Evolutionary conservation across 108 stramenopile genomes (phyloP).

Genomic region (Nannochloropsis gaditana): DNA sequence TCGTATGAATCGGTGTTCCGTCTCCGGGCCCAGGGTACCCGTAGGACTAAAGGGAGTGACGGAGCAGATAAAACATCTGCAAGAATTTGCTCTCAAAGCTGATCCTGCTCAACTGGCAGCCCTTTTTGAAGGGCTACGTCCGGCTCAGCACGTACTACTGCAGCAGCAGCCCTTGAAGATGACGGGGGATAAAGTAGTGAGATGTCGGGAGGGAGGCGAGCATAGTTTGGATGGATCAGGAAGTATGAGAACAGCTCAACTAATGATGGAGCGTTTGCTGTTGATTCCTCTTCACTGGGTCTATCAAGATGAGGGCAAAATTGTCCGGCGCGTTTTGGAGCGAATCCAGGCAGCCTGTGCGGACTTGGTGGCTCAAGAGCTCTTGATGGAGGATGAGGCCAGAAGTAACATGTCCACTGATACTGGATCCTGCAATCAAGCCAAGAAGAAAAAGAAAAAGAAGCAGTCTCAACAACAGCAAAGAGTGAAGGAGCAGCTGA

Average conservation of each 20-base stretch:
- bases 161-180: neutral
- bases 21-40: neutral
- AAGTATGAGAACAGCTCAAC: slow-evolving; percentile 13
- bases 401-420: neutral
- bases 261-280: slow-evolving; percentile 14
- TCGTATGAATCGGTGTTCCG: slow-evolving; percentile 16
- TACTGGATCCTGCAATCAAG: neutral
- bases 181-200: neutral
- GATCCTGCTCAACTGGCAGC: slow-evolving; percentile 22
- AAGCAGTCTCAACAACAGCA: neutral
- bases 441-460: slow-evolving; percentile 1
- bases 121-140: slow-evolving; percentile 29
- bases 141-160: neutral
- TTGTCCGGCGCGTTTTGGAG: slow-evolving; percentile 28
- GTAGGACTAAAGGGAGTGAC: neutral
- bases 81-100: neutral
- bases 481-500: neutral
- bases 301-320: slow-evolving; percentile 40
- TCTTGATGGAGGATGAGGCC: neutral
- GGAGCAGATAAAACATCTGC: slow-evolving; percentile 24
- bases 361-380: slow-evolving; percentile 19
- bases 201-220: neutral
- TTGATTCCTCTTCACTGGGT: slow-evolving; percentile 18
- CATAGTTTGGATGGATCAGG: neutral
- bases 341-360: slow-evolving; percentile 27